Base-by-base conservation (phyloP, 1,284 basidiomycete species). In the Cryptococcus sp. region DNA sequence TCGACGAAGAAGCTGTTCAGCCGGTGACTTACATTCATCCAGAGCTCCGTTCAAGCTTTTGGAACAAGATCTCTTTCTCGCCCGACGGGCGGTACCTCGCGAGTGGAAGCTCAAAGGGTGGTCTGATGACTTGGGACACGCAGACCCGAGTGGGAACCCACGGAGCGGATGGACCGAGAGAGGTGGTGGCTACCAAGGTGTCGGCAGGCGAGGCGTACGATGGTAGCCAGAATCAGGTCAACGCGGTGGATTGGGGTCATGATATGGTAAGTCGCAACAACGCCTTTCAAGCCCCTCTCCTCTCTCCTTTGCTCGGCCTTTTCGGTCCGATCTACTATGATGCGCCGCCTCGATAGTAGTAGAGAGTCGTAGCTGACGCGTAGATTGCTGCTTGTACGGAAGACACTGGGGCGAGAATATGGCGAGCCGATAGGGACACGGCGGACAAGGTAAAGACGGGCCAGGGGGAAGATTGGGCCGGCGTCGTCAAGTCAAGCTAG, bases 171-270 rank as follows among this genome's bases (percentile, higher is more conserved):
- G 28, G 28, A 14, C 21, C 16, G 47, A 48, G n/a, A 47, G 48
- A 56, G 35, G 44, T 51, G 7, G 22, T 26, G 16, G 63, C 54
- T 7, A 58, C 55, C 18, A 43, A 51, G 25, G 43, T 62, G 12
- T 36, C 54, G 57, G 5, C 28, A 44, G 4, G 14, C 39, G 6
- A 18, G 18, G 33, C 7, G 43, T 25, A 19, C 9, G 34, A 24
- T 7, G 41, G 18, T 5, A 37, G 56, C 21, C 52, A 58, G 39
- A 52, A 63, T 5, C 68, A 73, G 47, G 63, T 72, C 1, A 56
- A 62, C 9, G 68, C 70, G 2, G 59, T 73, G 0, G 72, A 72
- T 52, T 70, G 68, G 68, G 72, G 63, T 5, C 60, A 63, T 37
- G 70, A 72, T 48, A 65, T 70, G 60, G 68, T 72, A 45, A 58